Evolutionary conservation across 345 rosid genomes (phyloP).

Genomic region (Adansonia digitata): DNA sequence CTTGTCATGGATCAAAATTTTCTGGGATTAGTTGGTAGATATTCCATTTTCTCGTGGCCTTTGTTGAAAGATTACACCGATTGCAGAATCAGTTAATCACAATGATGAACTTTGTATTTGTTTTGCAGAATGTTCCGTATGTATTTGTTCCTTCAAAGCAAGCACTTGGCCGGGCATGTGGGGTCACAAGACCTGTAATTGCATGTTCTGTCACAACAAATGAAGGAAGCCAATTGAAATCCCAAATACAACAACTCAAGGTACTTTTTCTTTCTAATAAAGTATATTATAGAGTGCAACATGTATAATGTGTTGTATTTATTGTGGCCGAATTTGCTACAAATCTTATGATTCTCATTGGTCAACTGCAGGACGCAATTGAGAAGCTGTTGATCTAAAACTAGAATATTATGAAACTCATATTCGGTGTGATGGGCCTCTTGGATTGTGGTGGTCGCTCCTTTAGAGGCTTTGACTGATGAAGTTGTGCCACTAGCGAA

Average conservation of each 20-base stretch:
- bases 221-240: conserved; percentile 80
- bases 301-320: background rate
- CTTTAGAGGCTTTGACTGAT: conserved; percentile 68
- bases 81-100: too few relatives aligned
- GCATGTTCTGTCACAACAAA: conserved; percentile 82
- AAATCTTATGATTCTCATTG: background rate
- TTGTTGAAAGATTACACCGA: background rate
- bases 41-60: background rate
- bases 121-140: conserved; percentile 87
- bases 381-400: conserved; percentile 76
- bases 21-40: background rate
- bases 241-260: conserved; percentile 86
- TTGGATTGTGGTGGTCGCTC: conserved; percentile 28
- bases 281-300: background rate
- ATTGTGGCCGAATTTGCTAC: background rate
- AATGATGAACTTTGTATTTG: background rate
- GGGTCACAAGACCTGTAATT: conserved; percentile 93
- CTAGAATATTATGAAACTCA: conserved; percentile 14
- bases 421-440: conserved; percentile 93
- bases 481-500: conserved; percentile 26
- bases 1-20: background rate
- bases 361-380: conserved; percentile 71
- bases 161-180: conserved; percentile 96
- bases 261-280: conserved; percentile 21
- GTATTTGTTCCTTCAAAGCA: conserved; percentile 97